Evolutionary conservation across 192 early-diverging fungal genomes (phyloP).

Genomic region (Coemansia sp.): DNA sequence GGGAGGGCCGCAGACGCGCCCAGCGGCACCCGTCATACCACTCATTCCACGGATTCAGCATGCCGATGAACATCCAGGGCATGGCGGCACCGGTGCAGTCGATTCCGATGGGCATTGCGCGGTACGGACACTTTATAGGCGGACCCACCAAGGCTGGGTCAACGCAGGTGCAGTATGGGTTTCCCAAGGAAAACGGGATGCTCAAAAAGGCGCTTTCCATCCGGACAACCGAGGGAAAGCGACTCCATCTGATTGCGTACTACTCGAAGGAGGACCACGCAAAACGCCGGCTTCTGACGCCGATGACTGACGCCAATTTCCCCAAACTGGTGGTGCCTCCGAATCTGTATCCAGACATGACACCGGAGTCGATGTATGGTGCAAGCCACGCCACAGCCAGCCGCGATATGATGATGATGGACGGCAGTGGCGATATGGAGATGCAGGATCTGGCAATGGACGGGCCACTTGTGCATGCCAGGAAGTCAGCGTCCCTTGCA

Average conservation of each 20-base stretch:
- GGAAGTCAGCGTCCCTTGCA: not conserved
- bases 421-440: not conserved
- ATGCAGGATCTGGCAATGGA: not conserved
- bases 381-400: slow-evolving; percentile 38
- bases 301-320: slow-evolving; percentile 66
- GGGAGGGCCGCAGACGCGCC: slow-evolving; percentile 65
- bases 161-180: slow-evolving; percentile 55
- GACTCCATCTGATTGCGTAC: slow-evolving; percentile 87
- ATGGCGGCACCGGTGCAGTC: slow-evolving; percentile 28
- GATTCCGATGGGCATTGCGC: slow-evolving; percentile 54
- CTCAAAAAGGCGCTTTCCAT: slow-evolving; percentile 90
- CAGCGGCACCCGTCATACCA: slow-evolving; percentile 54
- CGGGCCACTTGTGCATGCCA: not conserved
- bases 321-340: slow-evolving; percentile 69
- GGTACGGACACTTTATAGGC: slow-evolving; percentile 56
- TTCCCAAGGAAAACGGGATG: slow-evolving; percentile 75
- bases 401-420: slow-evolving; percentile 7
- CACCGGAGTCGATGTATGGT: slow-evolving; percentile 55
- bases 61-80: slow-evolving; percentile 39
- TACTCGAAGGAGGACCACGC: slow-evolving; percentile 79
- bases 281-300: slow-evolving; percentile 65
- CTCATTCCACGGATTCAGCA: slow-evolving; percentile 40
- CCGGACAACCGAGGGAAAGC: slow-evolving; percentile 74
- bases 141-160: slow-evolving; percentile 55
- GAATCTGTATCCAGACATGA: slow-evolving; percentile 83